Conservation (phyloP, 1,139 yeast genomes). For the Diutina siamensis region DNA sequence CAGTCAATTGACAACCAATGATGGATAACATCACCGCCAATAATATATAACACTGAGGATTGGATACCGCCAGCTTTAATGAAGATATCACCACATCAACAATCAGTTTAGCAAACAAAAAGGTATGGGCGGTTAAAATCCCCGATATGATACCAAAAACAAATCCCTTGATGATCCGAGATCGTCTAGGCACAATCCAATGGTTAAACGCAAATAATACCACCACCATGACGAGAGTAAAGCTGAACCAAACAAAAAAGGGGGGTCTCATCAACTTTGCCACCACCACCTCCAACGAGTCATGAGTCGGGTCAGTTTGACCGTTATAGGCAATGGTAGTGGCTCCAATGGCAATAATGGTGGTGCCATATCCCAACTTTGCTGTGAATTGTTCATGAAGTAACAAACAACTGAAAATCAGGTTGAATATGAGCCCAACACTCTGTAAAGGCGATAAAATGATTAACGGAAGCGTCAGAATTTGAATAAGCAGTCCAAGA, state of each 20-base stretch:
- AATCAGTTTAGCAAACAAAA: slow-evolving; percentile 72
- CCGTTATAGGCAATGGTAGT: slow-evolving; percentile 73
- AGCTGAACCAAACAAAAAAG: slow-evolving; percentile 28
- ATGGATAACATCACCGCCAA: slow-evolving; percentile 49
- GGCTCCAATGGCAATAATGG: slow-evolving; percentile 64
- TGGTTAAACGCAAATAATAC: background rate
- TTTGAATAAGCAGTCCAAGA: slow-evolving; percentile 74
- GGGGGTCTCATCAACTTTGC: slow-evolving; percentile 16
- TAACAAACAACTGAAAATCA: slow-evolving; percentile 55
- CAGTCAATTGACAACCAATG: slow-evolving; percentile 64
- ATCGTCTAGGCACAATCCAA: background rate
- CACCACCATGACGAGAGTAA: slow-evolving; percentile 22
- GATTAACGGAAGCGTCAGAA: slow-evolving; percentile 73
- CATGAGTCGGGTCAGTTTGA: slow-evolving; percentile 12
- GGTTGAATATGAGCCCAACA: slow-evolving; percentile 76
- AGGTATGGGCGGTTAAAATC: slow-evolving; percentile 73
- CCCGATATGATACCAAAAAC: slow-evolving; percentile 67
- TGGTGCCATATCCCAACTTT: slow-evolving; percentile 51
- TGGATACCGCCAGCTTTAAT: slow-evolving; percentile 30
- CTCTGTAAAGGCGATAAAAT: slow-evolving; percentile 79
- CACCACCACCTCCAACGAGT: slow-evolving; percentile 18
- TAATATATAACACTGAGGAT: slow-evolving; percentile 31
- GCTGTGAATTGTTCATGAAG: slow-evolving; percentile 58
- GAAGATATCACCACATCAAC: slow-evolving; percentile 45
- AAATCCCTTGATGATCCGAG: slow-evolving; percentile 29